Evolutionary conservation across 257 asterid genomes (phyloP).

Genomic region (Penstemon davidsonii): DNA sequence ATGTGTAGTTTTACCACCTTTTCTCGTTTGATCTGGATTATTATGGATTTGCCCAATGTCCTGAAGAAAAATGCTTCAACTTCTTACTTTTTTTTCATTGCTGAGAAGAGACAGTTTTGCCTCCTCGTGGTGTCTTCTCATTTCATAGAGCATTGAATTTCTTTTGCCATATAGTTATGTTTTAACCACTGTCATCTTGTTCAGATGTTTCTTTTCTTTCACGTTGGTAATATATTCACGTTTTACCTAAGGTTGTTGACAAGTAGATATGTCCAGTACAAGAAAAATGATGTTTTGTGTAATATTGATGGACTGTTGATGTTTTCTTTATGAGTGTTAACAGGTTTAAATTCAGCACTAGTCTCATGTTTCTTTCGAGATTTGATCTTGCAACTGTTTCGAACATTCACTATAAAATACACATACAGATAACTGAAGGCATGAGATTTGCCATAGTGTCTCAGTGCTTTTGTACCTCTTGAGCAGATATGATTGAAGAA

Average conservation of each 20-base stretch:
- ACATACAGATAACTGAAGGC: background rate
- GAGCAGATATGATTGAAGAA: constrained; percentile 91
- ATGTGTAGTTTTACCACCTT: background rate
- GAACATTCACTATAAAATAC: background rate
- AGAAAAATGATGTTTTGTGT: background rate
- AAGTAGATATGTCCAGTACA: background rate
- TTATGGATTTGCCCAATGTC: too few relatives aligned
- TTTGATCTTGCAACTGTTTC: background rate
- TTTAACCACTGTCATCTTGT: constrained; percentile 8
- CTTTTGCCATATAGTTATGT: background rate
- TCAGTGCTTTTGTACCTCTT: constrained; percentile 34
- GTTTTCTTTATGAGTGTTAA: background rate
- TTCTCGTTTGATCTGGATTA: too few relatives aligned
- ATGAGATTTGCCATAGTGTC: constrained; percentile 31
- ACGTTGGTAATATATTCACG: background rate
- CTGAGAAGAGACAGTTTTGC: background rate
- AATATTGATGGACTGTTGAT: background rate
- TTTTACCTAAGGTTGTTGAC: background rate
- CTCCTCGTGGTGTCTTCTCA: background rate
- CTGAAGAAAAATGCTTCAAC: background rate
- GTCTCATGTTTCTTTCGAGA: background rate
- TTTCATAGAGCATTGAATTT: background rate
- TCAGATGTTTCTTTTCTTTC: background rate
- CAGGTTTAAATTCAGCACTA: background rate
- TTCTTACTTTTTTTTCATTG: background rate